These are phyloP conservation scores for Hypoxylon rickii DNA, from an alignment of 495 filamentous ascomycete species.

Conservation along the genomic window DNA sequence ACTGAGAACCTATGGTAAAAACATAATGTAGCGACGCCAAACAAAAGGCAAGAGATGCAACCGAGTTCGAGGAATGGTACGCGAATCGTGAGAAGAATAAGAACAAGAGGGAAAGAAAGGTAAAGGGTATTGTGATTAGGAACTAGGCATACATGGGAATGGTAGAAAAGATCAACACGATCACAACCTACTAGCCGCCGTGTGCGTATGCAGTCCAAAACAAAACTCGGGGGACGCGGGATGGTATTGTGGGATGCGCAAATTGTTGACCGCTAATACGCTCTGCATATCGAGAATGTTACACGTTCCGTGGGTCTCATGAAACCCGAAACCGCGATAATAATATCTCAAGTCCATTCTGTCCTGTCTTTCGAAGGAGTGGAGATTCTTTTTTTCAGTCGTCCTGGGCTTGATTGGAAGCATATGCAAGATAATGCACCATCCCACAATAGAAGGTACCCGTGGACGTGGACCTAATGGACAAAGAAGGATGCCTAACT, in stretches of 20 bases:
- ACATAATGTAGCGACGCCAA: background rate
- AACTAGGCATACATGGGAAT: background rate
- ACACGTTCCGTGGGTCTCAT: slow-evolving; percentile 15
- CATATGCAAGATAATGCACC: slow-evolving; percentile 28
- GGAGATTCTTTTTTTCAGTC: slow-evolving; percentile 2
- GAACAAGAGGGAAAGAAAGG: background rate
- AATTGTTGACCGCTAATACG: slow-evolving; percentile 10
- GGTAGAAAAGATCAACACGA: too few relatives aligned
- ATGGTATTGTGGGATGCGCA: slow-evolving; percentile 13
- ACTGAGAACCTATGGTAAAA: slow-evolving; percentile 1
- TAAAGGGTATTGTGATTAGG: slow-evolving; percentile 16
- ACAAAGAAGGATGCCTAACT: background rate
- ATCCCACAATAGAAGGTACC: too few relatives aligned
- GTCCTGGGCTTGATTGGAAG: slow-evolving; percentile 5
- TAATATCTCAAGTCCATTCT: background rate
- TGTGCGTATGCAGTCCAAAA: too few relatives aligned
- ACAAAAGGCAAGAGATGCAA: background rate
- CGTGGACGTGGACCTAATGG: too few relatives aligned
- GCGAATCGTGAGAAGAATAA: slow-evolving; percentile 1
- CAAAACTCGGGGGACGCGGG: background rate
- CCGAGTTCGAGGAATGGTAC: background rate
- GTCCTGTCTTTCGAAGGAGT: slow-evolving; percentile 2
- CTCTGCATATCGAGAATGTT: background rate
- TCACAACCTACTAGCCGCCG: too few relatives aligned
- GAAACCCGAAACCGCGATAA: background rate